A percentile compares a stretch with the other conserved stretches of the same genome.
Evolutionary conservation across 1,284 basidiomycete genomes (phyloP).

Genomic region (Malassezia brasiliensis): DNA sequence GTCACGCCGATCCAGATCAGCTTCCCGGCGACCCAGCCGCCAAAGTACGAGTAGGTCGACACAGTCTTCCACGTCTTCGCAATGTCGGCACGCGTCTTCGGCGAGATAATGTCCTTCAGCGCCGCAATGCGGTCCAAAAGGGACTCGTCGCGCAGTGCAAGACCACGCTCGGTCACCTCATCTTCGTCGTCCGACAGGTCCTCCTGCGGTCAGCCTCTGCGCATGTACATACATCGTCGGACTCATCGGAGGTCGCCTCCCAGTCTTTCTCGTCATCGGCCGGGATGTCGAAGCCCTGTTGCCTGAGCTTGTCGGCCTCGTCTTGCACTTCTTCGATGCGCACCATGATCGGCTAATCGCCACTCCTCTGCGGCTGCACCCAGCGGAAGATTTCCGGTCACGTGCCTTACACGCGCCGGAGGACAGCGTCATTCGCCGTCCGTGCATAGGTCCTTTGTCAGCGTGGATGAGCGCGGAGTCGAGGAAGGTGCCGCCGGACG

Average conservation of each 20-base stretch:
- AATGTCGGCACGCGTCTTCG: constrained; percentile 70
- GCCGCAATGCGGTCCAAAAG: constrained; percentile 77
- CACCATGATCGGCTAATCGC: constrained; percentile 15
- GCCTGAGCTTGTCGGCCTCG: constrained; percentile 14
- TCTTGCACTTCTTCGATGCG: constrained; percentile 22
- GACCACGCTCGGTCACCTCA: constrained; percentile 31
- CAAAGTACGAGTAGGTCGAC: constrained; percentile 54
- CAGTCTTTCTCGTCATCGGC: constrained; percentile 14
- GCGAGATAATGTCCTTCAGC: constrained; percentile 88
- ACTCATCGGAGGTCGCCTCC: constrained; percentile 12
- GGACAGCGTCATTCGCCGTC: background rate
- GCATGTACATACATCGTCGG: constrained; percentile 11
- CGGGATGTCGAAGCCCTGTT: constrained; percentile 3
- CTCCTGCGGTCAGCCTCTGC: constrained; percentile 12
- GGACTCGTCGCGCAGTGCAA: constrained; percentile 56
- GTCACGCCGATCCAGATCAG: constrained; percentile 91
- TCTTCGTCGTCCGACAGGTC: constrained; percentile 35
- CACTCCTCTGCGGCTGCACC: background rate
- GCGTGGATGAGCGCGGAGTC: too few relatives aligned
- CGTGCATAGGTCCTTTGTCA: background rate
- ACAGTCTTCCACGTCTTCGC: constrained; percentile 58
- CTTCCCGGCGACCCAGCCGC: constrained; percentile 68
- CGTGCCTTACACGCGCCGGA: background rate
- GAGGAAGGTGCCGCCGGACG: too few relatives aligned
- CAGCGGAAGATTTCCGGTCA: background rate